Base-by-base conservation (phyloP, 1,139 yeast species). In the Taphrina deformans region DNA sequence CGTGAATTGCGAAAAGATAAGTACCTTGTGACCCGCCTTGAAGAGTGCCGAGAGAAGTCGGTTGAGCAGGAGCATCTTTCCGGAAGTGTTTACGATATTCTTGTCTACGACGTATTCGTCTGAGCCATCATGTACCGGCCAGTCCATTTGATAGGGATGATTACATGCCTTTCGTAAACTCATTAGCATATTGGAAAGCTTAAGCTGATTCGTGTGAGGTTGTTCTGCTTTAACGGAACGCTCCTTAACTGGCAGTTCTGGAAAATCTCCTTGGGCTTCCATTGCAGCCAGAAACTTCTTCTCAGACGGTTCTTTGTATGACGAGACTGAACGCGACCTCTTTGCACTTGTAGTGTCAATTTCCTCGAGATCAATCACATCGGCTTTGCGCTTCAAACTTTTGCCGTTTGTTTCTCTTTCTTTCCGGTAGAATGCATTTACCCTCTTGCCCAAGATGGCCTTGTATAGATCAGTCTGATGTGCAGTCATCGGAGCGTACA, bases 1-100 rank as follows among this genome's bases (percentile, higher is more conserved):
- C 0, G 96, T 86, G 75, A 92, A 91, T 73, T 92, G 98, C 0
- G 93, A 85, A 73, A 92, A 92, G 0, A 92, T 84, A 62, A 92
- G 79, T 0, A 89, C 81, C 72, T 88, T 89, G 74, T 89, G 96
- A 3, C 79, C 79, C 0, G 71, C 69, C 2, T 77, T 71, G 1
- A 86, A 69, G 27, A 91, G 75, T 18, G 75, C 76, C 0, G 82
- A 79, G 1, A 87, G 76, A 23, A 93, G 75, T 71, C 87, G 87
- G 67, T 87, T 85, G 50, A 92, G 76, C 0, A 88, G 76, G 70
- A 84, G 85, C 72, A 92, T 75, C 73, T 93, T 93, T 1, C 91
- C 85, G 0, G 96, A 87, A 51, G 84, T 80, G 45, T 77, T 72
- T 16, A 83, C 72, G 29, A 80, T 78, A 3, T 79, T 73, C 2